These are phyloP conservation scores for Halocafeteria seosinensis DNA, from an alignment of 108 stramenopile genomes.

Conservation along the genomic window DNA sequence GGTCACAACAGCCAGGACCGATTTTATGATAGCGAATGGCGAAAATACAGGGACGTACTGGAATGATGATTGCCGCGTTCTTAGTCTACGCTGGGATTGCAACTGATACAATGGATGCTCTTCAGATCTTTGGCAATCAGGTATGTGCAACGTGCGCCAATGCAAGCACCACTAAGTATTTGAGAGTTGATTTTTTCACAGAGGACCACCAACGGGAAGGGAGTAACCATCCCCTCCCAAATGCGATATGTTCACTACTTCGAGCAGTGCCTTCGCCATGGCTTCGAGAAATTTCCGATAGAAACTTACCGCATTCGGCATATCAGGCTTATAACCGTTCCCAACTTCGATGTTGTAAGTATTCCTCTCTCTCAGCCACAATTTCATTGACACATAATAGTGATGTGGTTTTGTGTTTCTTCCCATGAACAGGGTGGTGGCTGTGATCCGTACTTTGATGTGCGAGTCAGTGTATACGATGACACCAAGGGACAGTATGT, in stretches of 20 bases:
- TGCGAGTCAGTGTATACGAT: not conserved
- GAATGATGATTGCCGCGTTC: slow-evolving; percentile 31
- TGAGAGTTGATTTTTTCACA: no score
- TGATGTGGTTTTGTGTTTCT: not conserved
- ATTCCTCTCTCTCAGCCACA: not conserved
- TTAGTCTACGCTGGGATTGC: slow-evolving; percentile 11
- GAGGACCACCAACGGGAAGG: slow-evolving; percentile 22
- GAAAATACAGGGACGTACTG: slow-evolving; percentile 45
- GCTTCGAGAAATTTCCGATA: not conserved
- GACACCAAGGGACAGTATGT: not conserved
- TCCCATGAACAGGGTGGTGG: no score
- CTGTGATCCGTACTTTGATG: slow-evolving; percentile 7
- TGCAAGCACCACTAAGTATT: no score
- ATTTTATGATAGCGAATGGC: no score
- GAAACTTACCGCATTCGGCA: slow-evolving; percentile 18
- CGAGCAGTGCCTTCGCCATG: slow-evolving; percentile 10
- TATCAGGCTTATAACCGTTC: slow-evolving; percentile 18
- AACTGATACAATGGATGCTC: slow-evolving; percentile 14
- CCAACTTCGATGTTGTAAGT: slow-evolving; percentile 10
- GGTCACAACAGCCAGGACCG: no score
- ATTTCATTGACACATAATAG: slow-evolving; percentile 1
- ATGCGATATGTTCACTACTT: slow-evolving; percentile 25
- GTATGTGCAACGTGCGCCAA: no score
- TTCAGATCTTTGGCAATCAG: slow-evolving; percentile 10
- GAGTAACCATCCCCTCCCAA: slow-evolving; percentile 27